A percentile compares a stretch with the other conserved stretches of the same genome.
Conservation (phyloP, 1,139 yeast species). For the Diutina pseudorugosa region DNA sequence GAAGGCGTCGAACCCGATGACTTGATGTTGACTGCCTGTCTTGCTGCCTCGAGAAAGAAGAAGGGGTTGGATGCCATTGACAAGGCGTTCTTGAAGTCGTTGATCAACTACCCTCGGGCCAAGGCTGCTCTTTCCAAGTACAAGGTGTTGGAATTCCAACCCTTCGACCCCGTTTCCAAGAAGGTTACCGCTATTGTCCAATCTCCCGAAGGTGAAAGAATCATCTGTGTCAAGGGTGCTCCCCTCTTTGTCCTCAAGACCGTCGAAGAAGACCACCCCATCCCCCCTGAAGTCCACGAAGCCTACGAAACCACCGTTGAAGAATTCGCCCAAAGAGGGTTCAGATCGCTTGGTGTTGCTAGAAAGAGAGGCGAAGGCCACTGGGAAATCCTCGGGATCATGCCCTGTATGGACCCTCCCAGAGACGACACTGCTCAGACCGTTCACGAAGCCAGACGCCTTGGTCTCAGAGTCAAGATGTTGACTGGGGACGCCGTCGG, state of each 20-base stretch:
- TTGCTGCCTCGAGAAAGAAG: constrained; percentile 98
- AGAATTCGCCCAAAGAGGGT: constrained; percentile 96
- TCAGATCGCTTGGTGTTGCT: constrained; percentile 97
- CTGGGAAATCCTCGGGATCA: constrained; percentile 96
- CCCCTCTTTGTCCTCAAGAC: constrained; percentile 91
- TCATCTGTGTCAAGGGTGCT: constrained; percentile 96
- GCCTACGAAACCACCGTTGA: constrained; percentile 95
- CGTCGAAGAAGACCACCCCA: constrained; percentile 93
- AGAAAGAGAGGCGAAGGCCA: constrained; percentile 99
- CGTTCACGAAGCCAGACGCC: constrained; percentile 82
- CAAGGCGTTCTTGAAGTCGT: constrained; percentile 91
- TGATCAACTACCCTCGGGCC: constrained; percentile 81
- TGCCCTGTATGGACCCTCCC: constrained; percentile 99
- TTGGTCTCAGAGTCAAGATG: constrained; percentile 96
- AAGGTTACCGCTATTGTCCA: constrained; percentile 91
- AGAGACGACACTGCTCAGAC: constrained; percentile 97
- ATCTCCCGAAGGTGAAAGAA: constrained; percentile 94
- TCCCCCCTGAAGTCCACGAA: constrained; percentile 90
- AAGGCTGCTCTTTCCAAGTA: constrained; percentile 90
- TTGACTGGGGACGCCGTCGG: constrained; percentile 99
- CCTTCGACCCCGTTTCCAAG: constrained; percentile 96
- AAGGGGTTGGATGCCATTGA: constrained; percentile 98
- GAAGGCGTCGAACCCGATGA: constrained; percentile 98
- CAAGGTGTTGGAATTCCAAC: constrained; percentile 93
- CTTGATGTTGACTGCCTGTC: constrained; percentile 94